phyloP scores from a whole-genome alignment of 202 grass and related monocot species.

The Digitaria exilis region DNA sequence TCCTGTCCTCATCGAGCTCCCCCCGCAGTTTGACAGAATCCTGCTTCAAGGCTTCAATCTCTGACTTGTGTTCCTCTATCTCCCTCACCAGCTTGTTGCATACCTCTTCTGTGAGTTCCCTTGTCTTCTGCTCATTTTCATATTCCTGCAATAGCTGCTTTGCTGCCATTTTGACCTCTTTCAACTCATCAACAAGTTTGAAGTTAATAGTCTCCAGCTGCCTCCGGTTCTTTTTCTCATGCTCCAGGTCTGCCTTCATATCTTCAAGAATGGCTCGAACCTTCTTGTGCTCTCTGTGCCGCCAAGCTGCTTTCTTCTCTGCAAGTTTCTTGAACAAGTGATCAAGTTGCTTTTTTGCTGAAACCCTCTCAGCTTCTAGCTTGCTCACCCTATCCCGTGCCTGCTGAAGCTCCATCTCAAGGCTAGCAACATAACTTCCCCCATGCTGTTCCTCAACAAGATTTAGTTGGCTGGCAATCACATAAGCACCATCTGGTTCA shows the following conservation, averaged over 20 bases:
- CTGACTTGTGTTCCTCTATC: conserved; percentile 78
- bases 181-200: conserved; percentile 82
- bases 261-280: conserved; percentile 73
- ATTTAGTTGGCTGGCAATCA: conserved; percentile 57
- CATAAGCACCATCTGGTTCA: conserved; percentile 59
- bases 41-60: conserved; percentile 68
- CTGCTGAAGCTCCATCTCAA: conserved; percentile 75
- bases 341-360: conserved; percentile 88
- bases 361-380: conserved; percentile 67
- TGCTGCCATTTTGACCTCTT: conserved; percentile 67
- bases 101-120: conserved; percentile 79
- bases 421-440: conserved; percentile 52
- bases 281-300: conserved; percentile 90
- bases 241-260: conserved; percentile 82
- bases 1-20: conserved; percentile 85
- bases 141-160: conserved; percentile 84
- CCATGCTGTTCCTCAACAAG: conserved; percentile 56
- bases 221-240: conserved; percentile 74
- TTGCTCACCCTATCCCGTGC: conserved; percentile 49
- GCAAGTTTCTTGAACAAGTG: conserved; percentile 75
- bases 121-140: conserved; percentile 75
- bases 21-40: conserved; percentile 61
- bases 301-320: conserved; percentile 88
- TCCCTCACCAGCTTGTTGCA: conserved; percentile 91
- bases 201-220: conserved; percentile 77